Base-by-base conservation (phyloP, 306 rosid species). In the Cicer judaicum region DNA sequence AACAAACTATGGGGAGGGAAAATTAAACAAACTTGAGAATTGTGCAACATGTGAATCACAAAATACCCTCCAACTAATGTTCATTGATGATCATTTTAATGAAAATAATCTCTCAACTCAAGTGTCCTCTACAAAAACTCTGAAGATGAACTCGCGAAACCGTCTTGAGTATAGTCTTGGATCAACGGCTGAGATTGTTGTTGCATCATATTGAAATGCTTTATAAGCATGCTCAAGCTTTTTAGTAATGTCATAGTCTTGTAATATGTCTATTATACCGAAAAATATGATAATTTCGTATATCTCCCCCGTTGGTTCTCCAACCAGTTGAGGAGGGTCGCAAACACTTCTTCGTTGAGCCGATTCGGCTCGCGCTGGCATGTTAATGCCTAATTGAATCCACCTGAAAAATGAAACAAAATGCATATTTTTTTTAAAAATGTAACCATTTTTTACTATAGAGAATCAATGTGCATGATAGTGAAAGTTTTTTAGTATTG, bases 201-300 rank as follows among this genome's bases (percentile, higher is more conserved):
- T 85, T 38, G 98, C 82, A 54, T 92, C 99, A 34, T 86, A 90
- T 57, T 95, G 99, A 85, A 95, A 78, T 50, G 99, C 85, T 78
- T 95, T 95, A 87, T 90, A 92, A 10, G 98, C 99, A 79, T 95
- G 99, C 83, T 95, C 99, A 50, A 95, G 97, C 87, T 92, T 95
- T 82, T 95, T 95, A 84, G 92, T 92, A 38, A 95, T 90, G 52
- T 95, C 98, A 70, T 95, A 95, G 83, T 95, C 96, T 85, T 95
- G 99, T 55, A 95, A 87, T 81, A 95, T 92, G 89, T 95, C 99
- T 13, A 95, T 95, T 52, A 95, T 92, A 43, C 97, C 87, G 5
- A 92, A 90, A 85, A 89, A 90, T 72, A 95, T 77, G 78, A 86
- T 77, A 48, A 92, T 85, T 16, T 95, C 99, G 15, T 90, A 88